phyloP scores from a whole-genome alignment of 179 eudicot genomes.

The Spinacia oleracea region DNA sequence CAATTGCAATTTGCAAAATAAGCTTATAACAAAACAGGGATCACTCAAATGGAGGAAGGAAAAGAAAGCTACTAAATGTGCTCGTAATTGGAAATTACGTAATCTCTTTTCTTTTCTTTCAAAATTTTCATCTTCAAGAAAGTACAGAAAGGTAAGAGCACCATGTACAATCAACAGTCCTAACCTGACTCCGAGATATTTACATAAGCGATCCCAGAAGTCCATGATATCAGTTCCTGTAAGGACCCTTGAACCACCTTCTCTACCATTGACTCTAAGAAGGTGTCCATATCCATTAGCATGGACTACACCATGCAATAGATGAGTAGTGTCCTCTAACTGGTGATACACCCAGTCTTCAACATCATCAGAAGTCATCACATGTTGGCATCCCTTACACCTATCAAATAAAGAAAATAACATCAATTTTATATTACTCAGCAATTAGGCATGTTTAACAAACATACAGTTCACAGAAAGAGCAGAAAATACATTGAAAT shows the following conservation, averaged over 20 bases:
- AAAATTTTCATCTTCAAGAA: conserved; percentile 10
- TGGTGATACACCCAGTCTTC: conserved; percentile 88
- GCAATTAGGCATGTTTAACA: neutral
- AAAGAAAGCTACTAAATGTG: neutral
- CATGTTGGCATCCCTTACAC: conserved; percentile 77
- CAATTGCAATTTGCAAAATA: neutral
- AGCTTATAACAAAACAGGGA: neutral
- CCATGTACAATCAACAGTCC: conserved; percentile 39
- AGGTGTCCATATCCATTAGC: conserved; percentile 92
- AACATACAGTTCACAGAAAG: neutral
- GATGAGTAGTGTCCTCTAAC: conserved; percentile 77
- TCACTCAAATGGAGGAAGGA: neutral
- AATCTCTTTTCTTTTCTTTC: conserved; percentile 3
- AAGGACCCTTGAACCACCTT: conserved; percentile 85
- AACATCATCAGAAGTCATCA: conserved; percentile 69
- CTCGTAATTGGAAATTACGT: neutral
- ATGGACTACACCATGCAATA: conserved; percentile 82
- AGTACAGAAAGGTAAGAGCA: conserved; percentile 35
- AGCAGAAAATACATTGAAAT: neutral
- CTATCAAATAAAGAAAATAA: conserved; percentile 28
- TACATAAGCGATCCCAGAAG: conserved; percentile 94
- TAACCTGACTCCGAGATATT: conserved; percentile 87
- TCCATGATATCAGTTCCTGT: conserved; percentile 85
- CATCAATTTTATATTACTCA: neutral
- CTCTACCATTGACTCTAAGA: conserved; percentile 87